Evolutionary conservation across 768 basidiomycete genomes (phyloP).

Genomic region (Paxillus rubicundulus): DNA sequence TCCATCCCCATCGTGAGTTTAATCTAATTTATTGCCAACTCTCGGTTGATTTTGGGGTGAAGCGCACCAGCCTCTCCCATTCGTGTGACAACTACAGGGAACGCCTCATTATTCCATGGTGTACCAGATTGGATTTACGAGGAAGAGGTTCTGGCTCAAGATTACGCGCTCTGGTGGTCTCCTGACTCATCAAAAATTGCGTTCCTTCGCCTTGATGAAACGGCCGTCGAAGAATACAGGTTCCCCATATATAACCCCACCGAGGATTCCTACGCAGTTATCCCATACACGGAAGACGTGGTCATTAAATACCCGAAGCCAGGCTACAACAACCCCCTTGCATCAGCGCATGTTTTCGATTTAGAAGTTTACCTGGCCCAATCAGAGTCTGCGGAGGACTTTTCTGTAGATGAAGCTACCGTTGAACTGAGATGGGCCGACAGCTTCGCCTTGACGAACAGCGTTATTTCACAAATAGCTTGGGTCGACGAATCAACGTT

Average conservation of each 20-base stretch:
- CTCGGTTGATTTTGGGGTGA: constrained; percentile 5
- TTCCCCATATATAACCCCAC: constrained; percentile 94
- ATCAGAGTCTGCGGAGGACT: constrained; percentile 23
- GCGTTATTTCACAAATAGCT: constrained; percentile 76
- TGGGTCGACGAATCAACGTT: constrained; percentile 82
- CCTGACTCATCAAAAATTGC: constrained; percentile 62
- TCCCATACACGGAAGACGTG: constrained; percentile 69
- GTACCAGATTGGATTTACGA: constrained; percentile 98
- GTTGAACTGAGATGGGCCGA: constrained; percentile 66
- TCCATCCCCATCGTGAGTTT: constrained; percentile 58
- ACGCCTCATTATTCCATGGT: constrained; percentile 85
- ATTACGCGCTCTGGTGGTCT: constrained; percentile 89
- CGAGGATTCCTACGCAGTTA: constrained; percentile 59
- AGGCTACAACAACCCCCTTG: constrained; percentile 85
- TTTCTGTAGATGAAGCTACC: constrained; percentile 42
- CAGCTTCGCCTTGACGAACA: constrained; percentile 54
- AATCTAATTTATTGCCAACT: background rate
- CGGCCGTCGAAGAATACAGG: constrained; percentile 77
- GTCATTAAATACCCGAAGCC: constrained; percentile 87
- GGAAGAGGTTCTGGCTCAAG: constrained; percentile 77
- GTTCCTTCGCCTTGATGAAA: constrained; percentile 87
- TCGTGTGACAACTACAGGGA: constrained; percentile 79
- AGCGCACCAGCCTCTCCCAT: constrained; percentile 49
- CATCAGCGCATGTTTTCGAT: constrained; percentile 81
- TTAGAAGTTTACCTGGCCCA: constrained; percentile 50